Conservation (phyloP, 2,329 filamentous ascomycete species). For the Diaporthe velutina region DNA sequence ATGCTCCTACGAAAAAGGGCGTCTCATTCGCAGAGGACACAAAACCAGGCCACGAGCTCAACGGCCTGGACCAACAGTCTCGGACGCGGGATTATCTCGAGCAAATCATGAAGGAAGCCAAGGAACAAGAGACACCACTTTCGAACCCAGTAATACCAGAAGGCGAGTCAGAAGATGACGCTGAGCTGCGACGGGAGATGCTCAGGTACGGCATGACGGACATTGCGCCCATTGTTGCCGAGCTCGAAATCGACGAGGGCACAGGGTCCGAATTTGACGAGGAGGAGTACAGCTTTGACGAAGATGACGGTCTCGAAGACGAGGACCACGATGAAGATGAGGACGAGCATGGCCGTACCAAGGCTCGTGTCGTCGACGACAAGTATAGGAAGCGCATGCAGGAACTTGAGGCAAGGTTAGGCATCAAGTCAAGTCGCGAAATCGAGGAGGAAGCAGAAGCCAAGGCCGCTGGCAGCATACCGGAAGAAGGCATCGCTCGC, state of each 20-base stretch:
- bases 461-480: conserved; percentile 3
- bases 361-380: conserved; percentile 74
- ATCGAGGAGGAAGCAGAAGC: conserved; percentile 49
- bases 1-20: conserved; percentile 58
- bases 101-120: conserved; percentile 68
- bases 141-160: conserved; percentile 71
- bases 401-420: conserved; percentile 82
- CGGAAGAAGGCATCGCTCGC: conserved; percentile 68
- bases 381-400: conserved; percentile 87
- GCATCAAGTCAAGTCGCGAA: conserved; percentile 63
- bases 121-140: conserved; percentile 64
- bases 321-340: conserved; percentile 68
- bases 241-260: conserved; percentile 83
- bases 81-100: conserved; percentile 63
- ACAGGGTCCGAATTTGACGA: conserved; percentile 33
- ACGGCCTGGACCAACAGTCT: conserved; percentile 47
- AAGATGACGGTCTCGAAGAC: conserved; percentile 62
- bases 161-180: conserved; percentile 84
- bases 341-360: conserved; percentile 82
- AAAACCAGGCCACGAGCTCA: conserved; percentile 56
- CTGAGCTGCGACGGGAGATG: conserved; percentile 87
- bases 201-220: conserved; percentile 89
- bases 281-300: conserved; percentile 55
- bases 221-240: conserved; percentile 91
- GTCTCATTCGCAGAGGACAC: conserved; percentile 75